Evolutionary conservation across 352 stramenopile genomes (phyloP).

Genomic region (Labyrinthula sp.): DNA sequence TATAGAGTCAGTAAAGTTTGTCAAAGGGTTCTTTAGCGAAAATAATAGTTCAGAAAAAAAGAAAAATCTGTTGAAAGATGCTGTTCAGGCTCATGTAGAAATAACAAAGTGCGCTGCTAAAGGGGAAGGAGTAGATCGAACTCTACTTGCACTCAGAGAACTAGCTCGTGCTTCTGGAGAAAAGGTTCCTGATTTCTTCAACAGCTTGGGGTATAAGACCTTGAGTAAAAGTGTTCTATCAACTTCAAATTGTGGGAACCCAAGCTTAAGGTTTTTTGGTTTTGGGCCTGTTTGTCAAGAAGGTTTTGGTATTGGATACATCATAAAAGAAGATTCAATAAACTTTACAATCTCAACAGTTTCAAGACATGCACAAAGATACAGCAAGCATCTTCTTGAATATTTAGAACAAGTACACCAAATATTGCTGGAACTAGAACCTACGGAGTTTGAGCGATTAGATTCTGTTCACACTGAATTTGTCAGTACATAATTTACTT

Average conservation of each 20-base stretch:
- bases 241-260: constrained; percentile 26
- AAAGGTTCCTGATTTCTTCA: constrained; percentile 7
- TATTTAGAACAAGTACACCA: constrained; percentile 1
- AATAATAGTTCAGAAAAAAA: constrained; percentile 4
- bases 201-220: not conserved
- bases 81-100: not conserved
- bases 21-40: constrained; percentile 13
- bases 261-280: constrained; percentile 13
- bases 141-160: constrained; percentile 16
- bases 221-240: constrained; percentile 7
- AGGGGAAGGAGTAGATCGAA: constrained; percentile 24
- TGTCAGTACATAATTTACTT: too few relatives aligned
- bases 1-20: constrained; percentile 5
- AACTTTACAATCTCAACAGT: constrained; percentile 16
- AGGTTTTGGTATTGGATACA: constrained; percentile 29
- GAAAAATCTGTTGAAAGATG: constrained; percentile 3
- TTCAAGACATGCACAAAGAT: constrained; percentile 14
- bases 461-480: too few relatives aligned
- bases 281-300: constrained; percentile 24
- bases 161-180: not conserved
- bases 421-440: too few relatives aligned
- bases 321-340: constrained; percentile 25
- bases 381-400: constrained; percentile 4
- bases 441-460: too few relatives aligned
- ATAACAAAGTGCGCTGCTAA: constrained; percentile 4